Conservation (phyloP, 2,329 filamentous ascomycete genomes). For the Macrophomina tecta region DNA sequence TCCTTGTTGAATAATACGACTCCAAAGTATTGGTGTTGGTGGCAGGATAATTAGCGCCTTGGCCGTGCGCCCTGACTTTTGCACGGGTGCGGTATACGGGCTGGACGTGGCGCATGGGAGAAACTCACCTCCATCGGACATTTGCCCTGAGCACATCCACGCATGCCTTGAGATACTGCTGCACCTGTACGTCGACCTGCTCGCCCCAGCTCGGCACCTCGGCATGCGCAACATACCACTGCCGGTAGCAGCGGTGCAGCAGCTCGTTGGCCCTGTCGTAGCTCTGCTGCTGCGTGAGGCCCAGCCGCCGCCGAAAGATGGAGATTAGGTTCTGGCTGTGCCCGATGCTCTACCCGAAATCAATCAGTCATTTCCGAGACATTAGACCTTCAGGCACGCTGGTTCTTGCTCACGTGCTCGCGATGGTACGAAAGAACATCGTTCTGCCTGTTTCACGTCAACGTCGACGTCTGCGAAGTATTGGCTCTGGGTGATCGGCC, state of each 20-base stretch:
- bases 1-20: too few relatives aligned
- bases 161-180: conserved; percentile 26
- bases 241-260: conserved; percentile 28
- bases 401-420: conserved; percentile 23
- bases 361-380: conserved; percentile 26
- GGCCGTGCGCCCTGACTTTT: too few relatives aligned
- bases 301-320: conserved; percentile 27
- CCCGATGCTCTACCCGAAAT: conserved; percentile 28
- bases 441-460: conserved; percentile 25
- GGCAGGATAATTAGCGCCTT: too few relatives aligned
- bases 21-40: too few relatives aligned
- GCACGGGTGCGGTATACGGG: too few relatives aligned
- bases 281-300: conserved; percentile 27
- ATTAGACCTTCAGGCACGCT: background rate
- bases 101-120: conserved; percentile 16
- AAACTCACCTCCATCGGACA: conserved; percentile 28
- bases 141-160: conserved; percentile 28
- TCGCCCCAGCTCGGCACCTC: conserved; percentile 27
- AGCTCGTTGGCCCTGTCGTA: conserved; percentile 28
- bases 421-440: conserved; percentile 29
- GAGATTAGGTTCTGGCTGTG: conserved; percentile 29
- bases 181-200: conserved; percentile 27
- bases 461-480: background rate
- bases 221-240: conserved; percentile 28
- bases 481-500: conserved; percentile 8